Conservation (phyloP, 2,329 filamentous ascomycete species). For the Penicillium sp. region DNA sequence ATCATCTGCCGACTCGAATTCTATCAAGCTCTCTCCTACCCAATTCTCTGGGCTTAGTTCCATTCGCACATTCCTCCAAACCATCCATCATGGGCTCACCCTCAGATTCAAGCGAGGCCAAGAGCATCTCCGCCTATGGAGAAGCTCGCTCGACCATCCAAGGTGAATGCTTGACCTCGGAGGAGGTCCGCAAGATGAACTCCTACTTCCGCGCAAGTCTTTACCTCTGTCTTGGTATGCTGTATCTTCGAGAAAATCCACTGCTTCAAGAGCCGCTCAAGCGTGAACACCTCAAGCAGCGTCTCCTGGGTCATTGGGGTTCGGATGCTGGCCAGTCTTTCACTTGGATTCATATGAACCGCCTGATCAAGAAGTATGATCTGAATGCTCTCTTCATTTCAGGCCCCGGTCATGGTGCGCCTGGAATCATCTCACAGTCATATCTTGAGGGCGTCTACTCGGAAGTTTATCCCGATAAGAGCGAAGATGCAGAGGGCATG, state of each 20-base stretch:
- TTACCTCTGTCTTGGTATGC: conserved; percentile 78
- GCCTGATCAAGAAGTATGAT: conserved; percentile 78
- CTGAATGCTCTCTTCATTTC: conserved; percentile 73
- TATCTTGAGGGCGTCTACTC: conserved; percentile 79
- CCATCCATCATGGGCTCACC: conserved; percentile 22
- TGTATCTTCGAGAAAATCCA: conserved; percentile 75
- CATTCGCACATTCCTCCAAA: background rate
- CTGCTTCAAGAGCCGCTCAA: conserved; percentile 71
- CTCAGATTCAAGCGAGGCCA: conserved; percentile 47
- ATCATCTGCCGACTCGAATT: background rate
- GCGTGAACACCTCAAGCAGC: conserved; percentile 71
- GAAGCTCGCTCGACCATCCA: conserved; percentile 66
- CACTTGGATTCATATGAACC: conserved; percentile 81
- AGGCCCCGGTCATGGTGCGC: conserved; percentile 77
- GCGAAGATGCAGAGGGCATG: conserved; percentile 69
- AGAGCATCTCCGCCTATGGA: conserved; percentile 67
- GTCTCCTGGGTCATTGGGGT: conserved; percentile 77
- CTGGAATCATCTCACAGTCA: conserved; percentile 73
- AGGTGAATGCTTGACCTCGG: conserved; percentile 63
- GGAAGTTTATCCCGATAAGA: conserved; percentile 75
- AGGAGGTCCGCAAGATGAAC: conserved; percentile 70
- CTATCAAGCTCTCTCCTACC: background rate
- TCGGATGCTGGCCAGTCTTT: conserved; percentile 81
- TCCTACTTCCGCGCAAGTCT: conserved; percentile 75
- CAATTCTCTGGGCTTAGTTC: background rate